Evolutionary conservation across 1,139 yeast species (phyloP), one percentile per base, ranked within the genome.

Genomic region (Blastobotrys aristatus): DNA sequence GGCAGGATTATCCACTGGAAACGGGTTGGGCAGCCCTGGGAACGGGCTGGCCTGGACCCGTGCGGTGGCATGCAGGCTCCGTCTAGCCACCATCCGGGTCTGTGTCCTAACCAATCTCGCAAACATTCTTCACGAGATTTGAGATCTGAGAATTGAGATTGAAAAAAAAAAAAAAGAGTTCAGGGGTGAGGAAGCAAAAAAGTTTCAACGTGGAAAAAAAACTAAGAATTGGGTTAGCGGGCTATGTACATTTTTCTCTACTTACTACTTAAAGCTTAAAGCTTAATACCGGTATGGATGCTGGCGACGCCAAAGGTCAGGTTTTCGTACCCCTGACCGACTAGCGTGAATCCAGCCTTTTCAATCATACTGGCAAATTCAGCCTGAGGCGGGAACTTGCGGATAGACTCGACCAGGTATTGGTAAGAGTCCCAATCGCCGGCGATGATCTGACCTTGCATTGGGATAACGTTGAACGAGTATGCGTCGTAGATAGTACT

Each of bases 221-320:
- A 26, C 10, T 26, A 11, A 6, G 29, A 11, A 26, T n/a, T n/a
- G n/a, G n/a, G n/a, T n/a, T n/a, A n/a, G n/a, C n/a, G n/a, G n/a
- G n/a, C n/a, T n/a, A n/a, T n/a, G n/a, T n/a, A n/a, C n/a, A n/a
- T n/a, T n/a, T n/a, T n/a, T n/a, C n/a, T n/a, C n/a, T n/a, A n/a
- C n/a, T n/a, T n/a, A n/a, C n/a, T n/a, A n/a, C n/a, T n/a, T n/a
- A 26, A 26, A 26, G 8, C 8, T 40, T 63, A 79, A 52, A 86
- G 75, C 70, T 92, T 92, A 51, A 92, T 88, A 58, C 98, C 99
- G 65, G 90, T 82, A 64, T 92, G 99, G 54, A 92, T 89, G 46
- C 96, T 89, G 47, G 97, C 96, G 48, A 90, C 85, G 49, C 99
- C 99, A 67, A 87, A 87, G n/a, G 97, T 86, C 62, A 92, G 75